Evolutionary conservation across 495 filamentous ascomycete species (phyloP).

Genomic region (Hypoxylon lienhwacheense): DNA sequence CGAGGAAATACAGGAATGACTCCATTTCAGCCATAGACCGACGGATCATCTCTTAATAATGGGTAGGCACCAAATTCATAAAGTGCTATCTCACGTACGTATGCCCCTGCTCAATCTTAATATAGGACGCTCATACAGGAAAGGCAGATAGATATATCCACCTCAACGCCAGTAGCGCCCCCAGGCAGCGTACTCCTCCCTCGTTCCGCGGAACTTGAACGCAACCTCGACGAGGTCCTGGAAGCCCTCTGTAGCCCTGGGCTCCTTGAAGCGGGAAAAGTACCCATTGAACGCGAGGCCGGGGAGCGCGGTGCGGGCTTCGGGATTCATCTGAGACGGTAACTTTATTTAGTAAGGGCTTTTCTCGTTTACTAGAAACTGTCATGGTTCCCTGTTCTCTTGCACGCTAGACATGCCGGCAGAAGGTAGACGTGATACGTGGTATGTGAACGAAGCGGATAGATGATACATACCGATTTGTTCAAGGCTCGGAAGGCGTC

Average conservation of each 20-base stretch:
- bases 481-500: slow-evolving; percentile 80
- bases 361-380: neutral
- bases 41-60: no score
- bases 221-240: slow-evolving; percentile 71
- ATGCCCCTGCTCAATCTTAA: no score
- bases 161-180: slow-evolving; percentile 70
- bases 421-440: neutral
- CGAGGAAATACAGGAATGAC: no score
- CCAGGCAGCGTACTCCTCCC: slow-evolving; percentile 66
- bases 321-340: slow-evolving; percentile 71
- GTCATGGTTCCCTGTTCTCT: no score
- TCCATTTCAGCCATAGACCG: no score
- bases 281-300: slow-evolving; percentile 79
- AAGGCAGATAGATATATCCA: neutral
- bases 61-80: no score
- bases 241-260: slow-evolving; percentile 77
- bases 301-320: slow-evolving; percentile 72
- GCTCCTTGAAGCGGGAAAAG: slow-evolving; percentile 67
- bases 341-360: neutral
- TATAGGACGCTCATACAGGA: no score
- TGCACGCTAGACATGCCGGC: no score
- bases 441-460: neutral
- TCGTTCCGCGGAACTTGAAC: slow-evolving; percentile 57
- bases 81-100: no score
- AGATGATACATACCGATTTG: slow-evolving; percentile 44